Evolutionary conservation across 2,329 filamentous ascomycete genomes (phyloP).

Genomic region (Rasamsonia emersonii): DNA sequence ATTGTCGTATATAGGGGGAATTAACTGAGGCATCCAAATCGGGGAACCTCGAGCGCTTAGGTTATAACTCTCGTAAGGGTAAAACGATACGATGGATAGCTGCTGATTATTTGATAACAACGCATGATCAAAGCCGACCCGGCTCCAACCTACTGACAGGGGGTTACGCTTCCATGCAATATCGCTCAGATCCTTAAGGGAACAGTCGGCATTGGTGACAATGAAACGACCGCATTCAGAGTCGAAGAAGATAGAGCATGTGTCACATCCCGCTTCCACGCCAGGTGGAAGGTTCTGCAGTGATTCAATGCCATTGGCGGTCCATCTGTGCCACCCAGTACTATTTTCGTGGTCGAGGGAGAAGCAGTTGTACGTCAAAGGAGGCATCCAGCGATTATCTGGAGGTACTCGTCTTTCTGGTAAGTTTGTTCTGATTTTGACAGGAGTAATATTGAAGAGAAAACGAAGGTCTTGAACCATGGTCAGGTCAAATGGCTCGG

Average conservation of each 20-base stretch:
- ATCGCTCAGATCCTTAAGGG: neutral
- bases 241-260: slow-evolving; percentile 8
- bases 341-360: neutral
- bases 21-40: slow-evolving; percentile 5
- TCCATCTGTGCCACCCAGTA: slow-evolving; percentile 7
- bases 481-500: too few species aligned
- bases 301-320: slow-evolving; percentile 1
- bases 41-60: slow-evolving; percentile 1
- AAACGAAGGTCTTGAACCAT: too few species aligned
- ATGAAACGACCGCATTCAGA: slow-evolving; percentile 5
- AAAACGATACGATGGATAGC: slow-evolving; percentile 3
- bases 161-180: neutral
- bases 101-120: neutral
- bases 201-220: slow-evolving; percentile 3
- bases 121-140: slow-evolving; percentile 2
- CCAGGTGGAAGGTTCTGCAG: neutral
- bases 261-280: neutral
- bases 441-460: slow-evolving; percentile 7
- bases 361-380: neutral
- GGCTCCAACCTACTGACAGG: neutral
- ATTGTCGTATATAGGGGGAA: slow-evolving; percentile 5
- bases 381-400: slow-evolving; percentile 4
- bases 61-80: neutral
- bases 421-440: slow-evolving; percentile 1
- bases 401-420: neutral